Conservation (phyloP, 805 yeast species). For the Starmerella sp. region DNA sequence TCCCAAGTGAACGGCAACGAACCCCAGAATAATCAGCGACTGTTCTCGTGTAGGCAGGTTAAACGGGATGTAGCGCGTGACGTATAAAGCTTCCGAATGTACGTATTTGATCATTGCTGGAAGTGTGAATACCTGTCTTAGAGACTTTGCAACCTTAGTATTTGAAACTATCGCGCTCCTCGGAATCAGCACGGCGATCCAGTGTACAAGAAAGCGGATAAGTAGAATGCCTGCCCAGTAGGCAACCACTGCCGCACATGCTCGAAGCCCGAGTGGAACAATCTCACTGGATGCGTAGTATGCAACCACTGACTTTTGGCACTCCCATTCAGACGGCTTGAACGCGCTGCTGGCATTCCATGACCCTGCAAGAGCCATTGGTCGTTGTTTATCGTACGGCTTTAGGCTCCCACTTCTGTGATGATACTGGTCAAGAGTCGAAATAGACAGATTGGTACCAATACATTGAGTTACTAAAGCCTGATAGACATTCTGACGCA, state of each 20-base stretch:
- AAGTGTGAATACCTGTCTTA: slow-evolving; percentile 12
- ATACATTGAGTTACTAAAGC: background rate
- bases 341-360: background rate
- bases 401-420: background rate
- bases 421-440: background rate
- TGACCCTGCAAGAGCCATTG: background rate
- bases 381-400: background rate
- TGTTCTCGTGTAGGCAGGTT: slow-evolving; percentile 35
- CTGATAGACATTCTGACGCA: background rate
- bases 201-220: background rate
- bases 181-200: background rate
- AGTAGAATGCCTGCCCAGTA: background rate
- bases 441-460: background rate
- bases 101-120: slow-evolving; percentile 25
- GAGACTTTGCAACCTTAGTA: background rate
- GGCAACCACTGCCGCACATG: background rate
- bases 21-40: slow-evolving; percentile 29
- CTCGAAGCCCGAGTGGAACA: background rate
- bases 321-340: background rate
- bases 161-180: background rate
- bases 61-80: slow-evolving; percentile 11
- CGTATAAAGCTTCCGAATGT: slow-evolving; percentile 17
- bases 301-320: background rate
- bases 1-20: slow-evolving; percentile 21
- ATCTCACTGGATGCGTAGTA: background rate